Evolutionary conservation across 768 basidiomycete genomes (phyloP).

Genomic region (Tephrocybe sp.): DNA sequence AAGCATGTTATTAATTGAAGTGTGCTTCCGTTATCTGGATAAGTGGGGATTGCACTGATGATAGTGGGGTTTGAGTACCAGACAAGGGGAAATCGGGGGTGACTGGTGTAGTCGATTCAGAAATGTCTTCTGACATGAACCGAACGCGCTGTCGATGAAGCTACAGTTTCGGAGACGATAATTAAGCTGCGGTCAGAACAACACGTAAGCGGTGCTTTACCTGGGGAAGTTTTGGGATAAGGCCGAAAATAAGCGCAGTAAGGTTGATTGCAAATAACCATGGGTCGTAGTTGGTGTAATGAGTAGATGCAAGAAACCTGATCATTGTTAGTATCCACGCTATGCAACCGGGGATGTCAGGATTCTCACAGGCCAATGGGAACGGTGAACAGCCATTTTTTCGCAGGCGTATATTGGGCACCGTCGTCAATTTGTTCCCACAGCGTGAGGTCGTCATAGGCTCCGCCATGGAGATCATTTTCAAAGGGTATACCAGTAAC

Average conservation of each 20-base stretch:
- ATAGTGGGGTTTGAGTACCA: conserved; percentile 42
- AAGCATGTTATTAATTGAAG: conserved; percentile 30
- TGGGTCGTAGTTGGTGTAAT: conserved; percentile 96
- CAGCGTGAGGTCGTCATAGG: conserved; percentile 94
- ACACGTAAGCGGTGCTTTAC: conserved; percentile 38
- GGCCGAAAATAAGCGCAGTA: conserved; percentile 69
- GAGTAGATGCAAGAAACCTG: conserved; percentile 95
- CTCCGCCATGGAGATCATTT: conserved; percentile 81
- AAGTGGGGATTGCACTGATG: conserved; percentile 26
- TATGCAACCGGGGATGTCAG: background rate
- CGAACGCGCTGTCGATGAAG: conserved; percentile 82
- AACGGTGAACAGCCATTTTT: conserved; percentile 92
- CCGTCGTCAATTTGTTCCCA: conserved; percentile 99
- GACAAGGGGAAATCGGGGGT: conserved; percentile 56
- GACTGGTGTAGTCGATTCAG: conserved; percentile 65
- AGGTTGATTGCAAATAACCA: conserved; percentile 93
- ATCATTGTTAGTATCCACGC: conserved; percentile 11
- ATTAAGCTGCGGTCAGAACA: conserved; percentile 14
- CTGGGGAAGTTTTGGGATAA: conserved; percentile 95
- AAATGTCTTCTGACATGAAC: conserved; percentile 64
- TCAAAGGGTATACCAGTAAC: conserved; percentile 97
- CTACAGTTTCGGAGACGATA: conserved; percentile 31
- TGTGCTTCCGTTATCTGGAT: conserved; percentile 46
- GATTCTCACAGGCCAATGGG: conserved; percentile 81
- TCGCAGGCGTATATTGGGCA: conserved; percentile 97